Base-by-base conservation (phyloP, 108 stramenopile genomes). In the Nannochloropsis gaditana region DNA sequence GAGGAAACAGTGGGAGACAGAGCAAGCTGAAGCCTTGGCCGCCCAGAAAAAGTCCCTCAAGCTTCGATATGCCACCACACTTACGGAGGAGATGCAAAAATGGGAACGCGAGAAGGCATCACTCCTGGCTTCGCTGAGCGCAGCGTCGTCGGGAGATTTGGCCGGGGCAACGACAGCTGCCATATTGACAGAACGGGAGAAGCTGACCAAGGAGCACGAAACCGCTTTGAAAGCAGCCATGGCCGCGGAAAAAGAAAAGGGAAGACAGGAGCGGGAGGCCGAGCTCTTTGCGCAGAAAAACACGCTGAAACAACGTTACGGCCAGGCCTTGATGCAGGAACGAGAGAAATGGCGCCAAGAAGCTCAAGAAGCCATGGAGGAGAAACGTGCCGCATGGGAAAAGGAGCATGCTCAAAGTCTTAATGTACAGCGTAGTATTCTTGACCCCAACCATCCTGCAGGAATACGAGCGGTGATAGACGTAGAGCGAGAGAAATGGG, bases 261-360 rank as follows among this genome's bases (percentile, higher is more conserved):
- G n/a, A n/a, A 15, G 59, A n/a, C 59, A 73, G n/a, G 59, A 73
- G 59, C 59, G 59, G 8, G 59, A 73, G n/a, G 59, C 59, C 19
- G 59, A 73, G 59, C n/a, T 73, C 4, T 73, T 73, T 73, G 59
- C 59, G 19, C 59, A 73, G 59, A 73, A 73, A n/a, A 73, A 73
- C n/a, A 73, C n/a, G 59, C n/a, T 73, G 59, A 73, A 73, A n/a
- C 59, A 73, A 73, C 59, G 59, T 4, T 73, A 73, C n/a, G 59
- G 59, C 8, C 59, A 73, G 59, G 59, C 59, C 59, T n/a, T 73
- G 59, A 73, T 73, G 59, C 59, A 73, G 59, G 59, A 73, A n/a
- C 15, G n/a, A n/a, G 59, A 73, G 0, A 73, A 73, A 8, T 73
- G 59, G 59, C 59, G n/a, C 3, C 59, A 73, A n/a, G 59, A 73